A percentile compares a stretch with the other conserved stretches of the same genome.
Evolutionary conservation across 164 flowering plant genomes (phyloP).

Genomic region (Buxus sempervirens): DNA sequence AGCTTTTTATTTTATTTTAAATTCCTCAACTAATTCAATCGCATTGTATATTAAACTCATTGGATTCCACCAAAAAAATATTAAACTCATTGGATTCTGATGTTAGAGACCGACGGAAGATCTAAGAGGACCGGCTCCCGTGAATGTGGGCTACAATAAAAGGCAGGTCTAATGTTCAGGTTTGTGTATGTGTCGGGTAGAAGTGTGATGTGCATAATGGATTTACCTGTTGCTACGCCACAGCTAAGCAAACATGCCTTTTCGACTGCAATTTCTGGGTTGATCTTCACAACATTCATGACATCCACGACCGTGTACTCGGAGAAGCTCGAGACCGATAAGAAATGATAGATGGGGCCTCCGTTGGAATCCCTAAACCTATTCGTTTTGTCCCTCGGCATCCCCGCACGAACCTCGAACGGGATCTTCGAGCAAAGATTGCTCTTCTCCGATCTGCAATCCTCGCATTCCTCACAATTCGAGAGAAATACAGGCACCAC

Average conservation of each 20-base stretch:
- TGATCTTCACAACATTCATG: conserved; percentile 37
- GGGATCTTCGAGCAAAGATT: conserved; percentile 42
- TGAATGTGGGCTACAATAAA: no score
- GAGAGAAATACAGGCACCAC: conserved; percentile 50
- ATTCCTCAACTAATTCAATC: no score
- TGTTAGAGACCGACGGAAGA: no score
- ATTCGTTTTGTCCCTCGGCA: conserved; percentile 49
- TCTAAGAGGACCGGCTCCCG: no score
- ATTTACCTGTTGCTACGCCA: conserved; percentile 55
- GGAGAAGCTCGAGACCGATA: conserved; percentile 48
- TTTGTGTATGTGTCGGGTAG: no score
- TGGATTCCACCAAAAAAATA: no score
- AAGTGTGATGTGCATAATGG: no score
- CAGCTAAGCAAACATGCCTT: conserved; percentile 66
- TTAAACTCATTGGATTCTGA: no score
- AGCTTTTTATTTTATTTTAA: no score
- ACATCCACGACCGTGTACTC: conserved; percentile 67
- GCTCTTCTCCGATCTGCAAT: conserved; percentile 52
- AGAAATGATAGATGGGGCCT: conserved; percentile 34
- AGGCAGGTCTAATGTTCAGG: no score
- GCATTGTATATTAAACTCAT: no score
- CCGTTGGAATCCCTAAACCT: conserved; percentile 44
- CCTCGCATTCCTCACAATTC: conserved; percentile 51
- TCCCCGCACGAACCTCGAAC: not conserved
- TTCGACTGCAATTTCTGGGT: conserved; percentile 30